Conservation (phyloP, 495 filamentous ascomycete species). For the Copromyces sp. region DNA sequence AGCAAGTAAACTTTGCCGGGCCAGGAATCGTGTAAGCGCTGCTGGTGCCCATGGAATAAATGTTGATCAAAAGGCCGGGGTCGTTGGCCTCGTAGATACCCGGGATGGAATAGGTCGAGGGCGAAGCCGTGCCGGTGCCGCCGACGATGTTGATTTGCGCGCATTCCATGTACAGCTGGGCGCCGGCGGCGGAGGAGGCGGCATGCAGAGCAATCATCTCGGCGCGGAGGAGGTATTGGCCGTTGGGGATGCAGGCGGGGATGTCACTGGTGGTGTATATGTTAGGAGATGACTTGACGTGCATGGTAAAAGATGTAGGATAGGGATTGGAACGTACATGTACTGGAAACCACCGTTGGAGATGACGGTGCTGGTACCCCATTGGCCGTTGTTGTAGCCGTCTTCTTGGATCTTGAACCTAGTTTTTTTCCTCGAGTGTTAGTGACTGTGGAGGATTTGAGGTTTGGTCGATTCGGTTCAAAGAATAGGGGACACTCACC, state of each 20-base stretch:
- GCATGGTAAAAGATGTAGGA: background rate
- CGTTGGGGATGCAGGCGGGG: conserved; percentile 33
- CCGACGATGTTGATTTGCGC: conserved; percentile 40
- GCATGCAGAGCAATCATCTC: conserved; percentile 42
- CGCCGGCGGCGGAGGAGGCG: conserved; percentile 25
- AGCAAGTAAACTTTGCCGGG: conserved; percentile 21
- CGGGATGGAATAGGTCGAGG: conserved; percentile 33
- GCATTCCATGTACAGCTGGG: conserved; percentile 46
- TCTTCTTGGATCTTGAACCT: conserved; percentile 24
- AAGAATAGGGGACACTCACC: conserved; percentile 13
- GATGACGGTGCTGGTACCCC: conserved; percentile 36
- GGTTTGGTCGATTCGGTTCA: background rate
- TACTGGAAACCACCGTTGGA: conserved; percentile 32
- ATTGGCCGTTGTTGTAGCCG: conserved; percentile 24
- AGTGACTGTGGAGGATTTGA: background rate
- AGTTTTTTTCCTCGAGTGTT: conserved; percentile 2
- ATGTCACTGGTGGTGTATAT: conserved; percentile 17
- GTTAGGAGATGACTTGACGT: background rate
- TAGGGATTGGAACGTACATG: conserved; percentile 14
- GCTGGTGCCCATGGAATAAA: conserved; percentile 24
- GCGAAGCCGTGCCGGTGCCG: conserved; percentile 23
- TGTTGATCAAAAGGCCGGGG: conserved; percentile 29
- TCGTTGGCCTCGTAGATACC: conserved; percentile 35
- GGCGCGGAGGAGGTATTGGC: conserved; percentile 29
- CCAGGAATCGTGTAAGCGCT: conserved; percentile 28